Evolutionary conservation across 2,329 filamentous ascomycete species (phyloP).

Genomic region (Scorias spongiosa): DNA sequence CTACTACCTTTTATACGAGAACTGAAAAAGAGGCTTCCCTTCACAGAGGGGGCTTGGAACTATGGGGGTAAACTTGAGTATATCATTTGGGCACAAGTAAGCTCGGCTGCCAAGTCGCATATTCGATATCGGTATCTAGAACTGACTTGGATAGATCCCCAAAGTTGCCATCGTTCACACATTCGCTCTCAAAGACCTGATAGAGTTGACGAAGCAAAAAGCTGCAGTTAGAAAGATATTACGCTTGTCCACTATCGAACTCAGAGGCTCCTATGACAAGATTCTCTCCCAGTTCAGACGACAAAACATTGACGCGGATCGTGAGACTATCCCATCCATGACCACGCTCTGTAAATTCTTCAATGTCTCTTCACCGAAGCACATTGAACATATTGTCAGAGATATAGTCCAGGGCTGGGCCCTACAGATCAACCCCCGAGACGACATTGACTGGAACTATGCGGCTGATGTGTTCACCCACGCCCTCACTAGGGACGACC

Average conservation of each 20-base stretch:
- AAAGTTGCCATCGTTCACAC: constrained; percentile 5
- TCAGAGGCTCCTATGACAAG: neutral
- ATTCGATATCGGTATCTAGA: too few species aligned
- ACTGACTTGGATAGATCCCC: constrained; percentile 1
- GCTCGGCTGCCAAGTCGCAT: too few species aligned
- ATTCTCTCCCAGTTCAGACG: neutral
- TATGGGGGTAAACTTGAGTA: constrained; percentile 7
- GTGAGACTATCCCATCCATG: constrained; percentile 1
- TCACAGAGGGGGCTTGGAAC: constrained; percentile 1
- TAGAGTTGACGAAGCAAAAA: neutral
- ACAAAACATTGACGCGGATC: neutral
- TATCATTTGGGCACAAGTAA: constrained; percentile 4
- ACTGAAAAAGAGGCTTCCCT: constrained; percentile 1
- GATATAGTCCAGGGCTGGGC: constrained; percentile 7
- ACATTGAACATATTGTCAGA: constrained; percentile 4
- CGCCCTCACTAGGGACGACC: neutral
- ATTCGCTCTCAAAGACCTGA: constrained; percentile 4
- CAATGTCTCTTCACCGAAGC: constrained; percentile 1
- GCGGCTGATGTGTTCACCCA: constrained; percentile 2
- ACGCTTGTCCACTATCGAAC: neutral
- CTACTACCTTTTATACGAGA: constrained; percentile 2
- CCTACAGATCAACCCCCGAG: neutral
- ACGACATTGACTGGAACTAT: constrained; percentile 1
- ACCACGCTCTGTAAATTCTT: constrained; percentile 2
- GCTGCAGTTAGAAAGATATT: neutral